These are phyloP conservation scores for Cystobasidium onofrii DNA, from an alignment of 768 basidiomycete genomes.

Conservation along the genomic window DNA sequence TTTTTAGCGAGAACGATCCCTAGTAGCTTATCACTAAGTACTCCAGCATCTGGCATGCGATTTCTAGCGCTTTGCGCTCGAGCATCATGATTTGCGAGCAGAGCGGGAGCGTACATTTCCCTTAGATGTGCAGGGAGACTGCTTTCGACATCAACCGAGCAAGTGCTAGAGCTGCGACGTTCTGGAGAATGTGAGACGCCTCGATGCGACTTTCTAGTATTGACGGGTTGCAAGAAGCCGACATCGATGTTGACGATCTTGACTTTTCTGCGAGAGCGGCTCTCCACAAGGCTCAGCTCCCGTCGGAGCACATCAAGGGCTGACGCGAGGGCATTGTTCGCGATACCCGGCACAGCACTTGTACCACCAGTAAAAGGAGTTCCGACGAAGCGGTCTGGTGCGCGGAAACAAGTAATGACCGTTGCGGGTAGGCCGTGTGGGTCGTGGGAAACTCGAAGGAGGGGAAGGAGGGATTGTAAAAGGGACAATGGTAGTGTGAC, in stretches of 20 bases:
- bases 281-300: background rate
- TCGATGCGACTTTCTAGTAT: background rate
- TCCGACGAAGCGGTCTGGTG: constrained; percentile 13
- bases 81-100: background rate
- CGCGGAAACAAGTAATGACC: constrained; percentile 19
- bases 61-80: background rate
- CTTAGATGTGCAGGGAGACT: constrained; percentile 2
- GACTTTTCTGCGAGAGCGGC: background rate
- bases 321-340: background rate
- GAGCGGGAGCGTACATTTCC: constrained; percentile 15
- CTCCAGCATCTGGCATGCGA: background rate
- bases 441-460: constrained; percentile 30
- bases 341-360: background rate
- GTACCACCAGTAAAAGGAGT: background rate
- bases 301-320: constrained; percentile 20
- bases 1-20: background rate
- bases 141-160: background rate
- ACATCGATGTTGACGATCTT: constrained; percentile 23
- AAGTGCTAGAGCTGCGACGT: background rate
- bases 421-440: constrained; percentile 13
- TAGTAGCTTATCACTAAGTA: background rate
- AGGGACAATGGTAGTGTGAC: constrained; percentile 29
- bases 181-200: constrained; percentile 16
- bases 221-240: constrained; percentile 25
- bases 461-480: constrained; percentile 35